These are phyloP conservation scores for Leccinum longicurvipes DNA, from an alignment of 768 basidiomycete genomes.

Conservation along the genomic window DNA sequence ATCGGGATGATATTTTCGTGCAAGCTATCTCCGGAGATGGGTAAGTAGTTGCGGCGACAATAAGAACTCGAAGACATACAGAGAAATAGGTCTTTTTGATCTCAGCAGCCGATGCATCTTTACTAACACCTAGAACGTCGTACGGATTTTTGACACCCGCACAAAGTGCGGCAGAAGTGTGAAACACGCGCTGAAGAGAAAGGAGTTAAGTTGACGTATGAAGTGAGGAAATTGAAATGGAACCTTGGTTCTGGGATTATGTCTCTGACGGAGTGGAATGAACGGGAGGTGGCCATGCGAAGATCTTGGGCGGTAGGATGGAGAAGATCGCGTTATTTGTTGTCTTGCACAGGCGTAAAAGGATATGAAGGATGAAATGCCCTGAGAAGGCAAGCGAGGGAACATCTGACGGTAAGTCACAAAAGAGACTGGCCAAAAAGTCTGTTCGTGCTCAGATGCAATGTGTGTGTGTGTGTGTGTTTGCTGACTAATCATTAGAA, in stretches of 20 bases:
- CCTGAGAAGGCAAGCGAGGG: slow-evolving; percentile 46
- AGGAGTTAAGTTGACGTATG: slow-evolving; percentile 18
- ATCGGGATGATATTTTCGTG: slow-evolving; percentile 97
- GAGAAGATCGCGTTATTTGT: slow-evolving; percentile 33
- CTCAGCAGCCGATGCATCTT: slow-evolving; percentile 78
- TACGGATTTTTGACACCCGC: slow-evolving; percentile 81
- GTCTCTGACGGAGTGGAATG: slow-evolving; percentile 13
- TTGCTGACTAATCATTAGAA: slow-evolving; percentile 21
- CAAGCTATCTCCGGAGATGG: slow-evolving; percentile 59
- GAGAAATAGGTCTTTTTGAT: slow-evolving; percentile 98
- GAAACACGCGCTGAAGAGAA: slow-evolving; percentile 63
- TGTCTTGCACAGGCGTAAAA: slow-evolving; percentile 54
- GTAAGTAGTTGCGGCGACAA: slow-evolving; percentile 12
- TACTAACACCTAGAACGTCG: slow-evolving; percentile 80
- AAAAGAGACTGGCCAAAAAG: background rate
- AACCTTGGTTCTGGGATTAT: slow-evolving; percentile 40
- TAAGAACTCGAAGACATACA: slow-evolving; percentile 45
- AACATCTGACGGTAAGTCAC: slow-evolving; percentile 38
- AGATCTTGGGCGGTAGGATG: slow-evolving; percentile 39
- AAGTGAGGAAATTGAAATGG: slow-evolving; percentile 9
- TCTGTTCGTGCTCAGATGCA: background rate
- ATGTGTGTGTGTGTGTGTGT: slow-evolving; percentile 19
- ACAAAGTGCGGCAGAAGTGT: slow-evolving; percentile 54
- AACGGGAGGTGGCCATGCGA: slow-evolving; percentile 25
- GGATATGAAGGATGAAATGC: slow-evolving; percentile 51